Base-by-base conservation (phyloP, 495 filamentous ascomycete species). In the Jackrogersella minutella region DNA sequence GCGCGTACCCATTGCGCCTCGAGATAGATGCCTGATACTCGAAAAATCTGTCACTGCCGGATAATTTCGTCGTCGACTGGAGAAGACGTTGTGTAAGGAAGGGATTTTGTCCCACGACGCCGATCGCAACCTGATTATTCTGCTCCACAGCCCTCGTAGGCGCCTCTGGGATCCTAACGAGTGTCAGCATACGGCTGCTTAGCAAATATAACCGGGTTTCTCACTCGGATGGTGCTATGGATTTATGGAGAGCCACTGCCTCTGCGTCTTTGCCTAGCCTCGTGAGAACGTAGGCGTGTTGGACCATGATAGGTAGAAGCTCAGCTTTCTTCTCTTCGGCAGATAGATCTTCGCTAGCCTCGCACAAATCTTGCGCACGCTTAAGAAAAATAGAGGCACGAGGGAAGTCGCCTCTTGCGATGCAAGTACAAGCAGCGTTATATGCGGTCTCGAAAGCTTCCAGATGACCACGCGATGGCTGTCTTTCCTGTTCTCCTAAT, bases 381-480 rank as follows among this genome's bases (percentile, higher is more conserved):
- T 91, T 93, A 31, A 99, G 78, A 41, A 98, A 81, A 14, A 97
- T 76, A 54, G 90, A 87, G 3, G 86, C 92, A 70, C 93, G 87
- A 16, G 74, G 79, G 49, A 93, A 85, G 65, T 93, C 91, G 9
- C 90, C 91, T 61, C 88, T 83, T 8, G 92, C 92, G 72, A 98
- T 90, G 73, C 88, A 90, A 40, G 85, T 85, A 74, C 94, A 98
- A 19, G 93, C 96, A 6, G 90, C 88, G 80, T 99, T 99, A 77
- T 93, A 99, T 0, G 92, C 86, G 3, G 90, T 96, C 77, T 99
- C 95, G 68, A 98, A 99, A 2, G 89, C 88, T 72, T 97, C 92
- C 43, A 97, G 76, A 70, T 96, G 92, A 57, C 93, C 91, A 60
- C 88, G 82, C 14, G 79, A 81, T 11, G 87, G 82, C 72, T 91